Evolutionary conservation across 2,329 filamentous ascomycete species (phyloP), one percentile per base, ranked within the genome.

Genomic region (Diaporthe vaccinii): DNA sequence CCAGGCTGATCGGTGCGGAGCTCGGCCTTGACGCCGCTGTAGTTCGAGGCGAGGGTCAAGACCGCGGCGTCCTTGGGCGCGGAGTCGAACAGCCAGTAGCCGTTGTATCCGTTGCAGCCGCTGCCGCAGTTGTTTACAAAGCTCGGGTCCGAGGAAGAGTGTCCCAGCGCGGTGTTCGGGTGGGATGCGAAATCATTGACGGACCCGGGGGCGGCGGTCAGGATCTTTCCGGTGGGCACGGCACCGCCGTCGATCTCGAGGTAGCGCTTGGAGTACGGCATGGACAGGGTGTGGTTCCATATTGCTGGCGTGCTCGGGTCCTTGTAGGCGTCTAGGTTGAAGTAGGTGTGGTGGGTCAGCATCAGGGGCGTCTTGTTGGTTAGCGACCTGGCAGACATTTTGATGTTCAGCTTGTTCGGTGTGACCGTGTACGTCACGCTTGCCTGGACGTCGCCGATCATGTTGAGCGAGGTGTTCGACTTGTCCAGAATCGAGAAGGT

Each of bases 51-150:
- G 55, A 95, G 83, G 22, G 88, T 89, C 20, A 92, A 86, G 8
- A 88, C 85, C 3, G 83, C 83, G 41, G 84, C 84, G 34, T 83
- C 80, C 28, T 80, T 77, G 12, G 84, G 83, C 44, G 83, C 83
- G 44, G 83, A 81, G 9, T 88, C 87, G 49, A 88, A 84, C 65
- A 88, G 80, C 81, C 84, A 88, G 80, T 86, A 87, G 4, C 90
- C 91, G 80, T 96, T 94, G 84, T 95, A 95, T 22, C 94, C 94
- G 31, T 89, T 91, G 84, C 94, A 96, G 58, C 92, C 92, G 39
- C 83, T 84, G 58, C 85, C 85, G 83, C 93, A 95, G 81, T 93
- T 91, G 28, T 90, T 91, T 2, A 85, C 79, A 70, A 93, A 89
- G 17, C 86, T 87, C 1, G 89, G 85, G 65, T 89, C 84, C 70